Evolutionary conservation across 2,329 filamentous ascomycete genomes (phyloP), one percentile per base, ranked within the genome.

Genomic region (Aureobasidium sp.): DNA sequence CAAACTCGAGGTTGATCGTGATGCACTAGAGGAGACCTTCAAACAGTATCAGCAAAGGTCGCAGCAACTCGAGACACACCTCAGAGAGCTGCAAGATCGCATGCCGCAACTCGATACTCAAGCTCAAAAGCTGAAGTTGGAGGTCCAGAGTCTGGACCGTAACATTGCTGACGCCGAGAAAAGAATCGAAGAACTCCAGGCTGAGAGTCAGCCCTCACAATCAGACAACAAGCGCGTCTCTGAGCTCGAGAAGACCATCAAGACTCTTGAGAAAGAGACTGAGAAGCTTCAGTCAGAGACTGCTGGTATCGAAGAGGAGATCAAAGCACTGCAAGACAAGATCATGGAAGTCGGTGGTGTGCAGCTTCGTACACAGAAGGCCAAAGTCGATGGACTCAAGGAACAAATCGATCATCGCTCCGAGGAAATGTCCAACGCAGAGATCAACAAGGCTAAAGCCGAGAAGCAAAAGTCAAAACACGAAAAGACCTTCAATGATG

Each of bases 281-380:
- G 84, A 88, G 63, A 89, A 88, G 69, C 82, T 99, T 11, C 90
- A 86, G 64, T 81, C 84, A 11, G 91, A 97, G 75, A 97, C 89
- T n/a, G 85, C 89, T 1, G 94, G 87, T 49, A 86, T 96, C 9
- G 94, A 99, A 72, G 87, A 87, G 29, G 94, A 97, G 74, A 97
- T 99, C 76, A 93, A 96, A 76, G 82, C 82, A 22, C 81, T 99
- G 1, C 93, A 99, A 72, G 88, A 94, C 81, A 96, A 92, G 80
- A 99, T 99, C 70, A 97, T 99, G 94, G 88, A 97, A 75, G 88
- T 96, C 66, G 94, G 94, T 71, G 94, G 94, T 75, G 91, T 97
- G 70, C 91, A 90, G 76, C 85, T 99, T 20, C 87, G 94, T 61
- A 84, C 87, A 20, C 93, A 99, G 73, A 92, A 94, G 68, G 87